Evolutionary conservation across 2,329 filamentous ascomycete species (phyloP).

Genomic region (Nemania bipapillata): DNA sequence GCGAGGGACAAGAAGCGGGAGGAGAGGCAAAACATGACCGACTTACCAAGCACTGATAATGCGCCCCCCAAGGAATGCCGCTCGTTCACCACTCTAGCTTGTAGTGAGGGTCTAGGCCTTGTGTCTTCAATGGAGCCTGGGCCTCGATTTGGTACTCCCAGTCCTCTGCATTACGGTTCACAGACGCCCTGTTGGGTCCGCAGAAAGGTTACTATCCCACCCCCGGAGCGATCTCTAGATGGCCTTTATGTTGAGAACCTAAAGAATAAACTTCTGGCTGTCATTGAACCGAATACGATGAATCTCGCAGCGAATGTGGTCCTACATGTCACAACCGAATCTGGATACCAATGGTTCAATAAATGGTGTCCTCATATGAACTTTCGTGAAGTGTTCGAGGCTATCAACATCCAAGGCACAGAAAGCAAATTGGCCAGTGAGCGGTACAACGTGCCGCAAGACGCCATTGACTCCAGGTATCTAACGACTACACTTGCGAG

Average conservation of each 20-base stretch:
- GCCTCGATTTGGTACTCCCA: conserved; percentile 15
- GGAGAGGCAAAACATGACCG: not conserved
- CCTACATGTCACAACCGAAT: conserved; percentile 38
- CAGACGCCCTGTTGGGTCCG: not conserved
- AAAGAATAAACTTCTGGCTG: conserved; percentile 32
- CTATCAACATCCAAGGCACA: conserved; percentile 9
- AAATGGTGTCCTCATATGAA: conserved; percentile 41
- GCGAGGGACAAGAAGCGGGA: not conserved
- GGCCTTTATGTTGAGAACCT: conserved; percentile 42
- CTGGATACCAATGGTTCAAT: conserved; percentile 38
- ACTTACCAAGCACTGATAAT: not conserved
- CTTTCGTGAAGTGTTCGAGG: conserved; percentile 27
- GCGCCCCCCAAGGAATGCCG: not conserved
- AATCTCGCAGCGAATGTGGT: conserved; percentile 21
- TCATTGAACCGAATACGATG: conserved; percentile 25
- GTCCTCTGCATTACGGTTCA: not conserved
- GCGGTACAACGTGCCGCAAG: conserved; percentile 25
- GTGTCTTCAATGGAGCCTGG: not conserved
- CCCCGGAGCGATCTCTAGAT: conserved; percentile 30
- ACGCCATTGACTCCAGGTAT: conserved; percentile 30
- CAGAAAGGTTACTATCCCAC: not conserved
- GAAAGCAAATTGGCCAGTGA: conserved; percentile 1
- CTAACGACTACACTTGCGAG: conserved; percentile 21
- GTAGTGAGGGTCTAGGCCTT: no score
- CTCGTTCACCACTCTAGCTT: not conserved